A percentile compares a stretch with the other conserved stretches of the same genome.
These are phyloP conservation scores for Spergularia bocconei DNA, from an alignment of 148 eudicot species.

Conservation along the genomic window DNA sequence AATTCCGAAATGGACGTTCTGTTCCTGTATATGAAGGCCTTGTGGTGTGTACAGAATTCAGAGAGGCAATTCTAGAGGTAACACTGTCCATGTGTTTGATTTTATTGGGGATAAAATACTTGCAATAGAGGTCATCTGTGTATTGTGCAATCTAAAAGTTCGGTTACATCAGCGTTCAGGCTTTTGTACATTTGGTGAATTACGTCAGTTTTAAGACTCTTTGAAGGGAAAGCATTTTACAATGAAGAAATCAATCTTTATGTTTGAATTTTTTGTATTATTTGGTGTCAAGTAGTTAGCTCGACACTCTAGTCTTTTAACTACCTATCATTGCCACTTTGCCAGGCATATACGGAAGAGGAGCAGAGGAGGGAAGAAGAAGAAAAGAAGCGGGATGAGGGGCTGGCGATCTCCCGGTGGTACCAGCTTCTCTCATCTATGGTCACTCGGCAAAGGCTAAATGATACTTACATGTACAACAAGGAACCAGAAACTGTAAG, in stretches of 20 bases:
- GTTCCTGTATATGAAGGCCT: constrained; percentile 84
- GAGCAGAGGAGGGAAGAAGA: constrained; percentile 72
- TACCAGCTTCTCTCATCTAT: constrained; percentile 94
- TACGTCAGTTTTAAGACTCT: no score
- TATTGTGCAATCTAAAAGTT: no score
- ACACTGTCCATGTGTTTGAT: background rate
- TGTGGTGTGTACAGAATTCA: constrained; percentile 88
- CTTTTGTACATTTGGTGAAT: no score
- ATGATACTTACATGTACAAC: constrained; percentile 49
- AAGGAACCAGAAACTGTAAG: constrained; percentile 26
- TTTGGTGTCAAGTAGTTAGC: no score
- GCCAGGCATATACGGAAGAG: constrained; percentile 85
- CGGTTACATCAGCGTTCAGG: no score
- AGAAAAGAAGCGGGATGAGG: constrained; percentile 62
- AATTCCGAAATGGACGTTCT: constrained; percentile 80
- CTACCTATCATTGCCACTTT: constrained; percentile 28
- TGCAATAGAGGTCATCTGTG: background rate
- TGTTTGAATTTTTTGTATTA: no score
- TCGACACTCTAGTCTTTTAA: background rate
- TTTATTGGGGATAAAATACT: background rate
- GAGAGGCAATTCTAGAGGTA: constrained; percentile 82
- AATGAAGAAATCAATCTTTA: no score
- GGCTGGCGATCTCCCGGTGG: constrained; percentile 81
- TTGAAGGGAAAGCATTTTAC: no score
- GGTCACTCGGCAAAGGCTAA: constrained; percentile 68